Percentiles rank a stretch among this genome's conserved stretches.
Conservation (phyloP, 805 yeast genomes). For the Torulaspora indica region DNA sequence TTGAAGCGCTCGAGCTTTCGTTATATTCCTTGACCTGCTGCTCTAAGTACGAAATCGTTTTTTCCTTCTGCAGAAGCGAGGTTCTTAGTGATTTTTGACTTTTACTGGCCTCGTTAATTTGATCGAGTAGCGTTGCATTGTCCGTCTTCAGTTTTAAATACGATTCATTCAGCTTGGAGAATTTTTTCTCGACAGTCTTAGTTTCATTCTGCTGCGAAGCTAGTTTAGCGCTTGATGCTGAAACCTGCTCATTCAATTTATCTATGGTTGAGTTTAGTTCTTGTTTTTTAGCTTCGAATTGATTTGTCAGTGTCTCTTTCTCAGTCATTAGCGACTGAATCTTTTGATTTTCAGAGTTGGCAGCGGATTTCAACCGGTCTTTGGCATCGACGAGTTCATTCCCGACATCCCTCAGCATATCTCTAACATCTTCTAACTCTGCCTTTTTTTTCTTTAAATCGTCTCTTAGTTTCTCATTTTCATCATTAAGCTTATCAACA, state of each 20-base stretch:
- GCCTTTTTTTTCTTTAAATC: constrained; percentile 42
- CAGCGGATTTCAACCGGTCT: constrained; percentile 49
- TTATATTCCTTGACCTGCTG: constrained; percentile 40
- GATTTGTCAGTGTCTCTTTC: constrained; percentile 13
- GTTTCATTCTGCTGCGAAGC: constrained; percentile 20
- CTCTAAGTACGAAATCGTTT: constrained; percentile 38
- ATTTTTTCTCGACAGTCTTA: constrained; percentile 16
- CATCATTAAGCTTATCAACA: constrained; percentile 7
- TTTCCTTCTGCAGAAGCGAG: constrained; percentile 35
- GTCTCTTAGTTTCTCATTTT: constrained; percentile 20
- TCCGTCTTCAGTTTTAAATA: constrained; percentile 18
- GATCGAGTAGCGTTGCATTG: constrained; percentile 17
- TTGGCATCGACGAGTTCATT: constrained; percentile 70
- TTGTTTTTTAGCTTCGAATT: constrained; percentile 11
- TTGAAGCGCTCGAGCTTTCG: constrained; percentile 25
- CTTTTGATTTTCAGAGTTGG: constrained; percentile 31
- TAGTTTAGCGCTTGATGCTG: constrained; percentile 18
- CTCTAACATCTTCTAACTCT: constrained; percentile 67
- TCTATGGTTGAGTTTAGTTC: constrained; percentile 10
- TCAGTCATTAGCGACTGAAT: constrained; percentile 9
- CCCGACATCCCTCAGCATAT: constrained; percentile 73
- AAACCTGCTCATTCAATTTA: constrained; percentile 21
- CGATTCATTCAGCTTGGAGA: constrained; percentile 13
- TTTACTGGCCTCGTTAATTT: constrained; percentile 19
- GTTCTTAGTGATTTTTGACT: constrained; percentile 25